Percentiles rank a stretch among this genome's conserved stretches.
These are phyloP conservation scores for Aurantiochytrium sp. DNA, from an alignment of 108 stramenopile genomes.

Conservation along the genomic window DNA sequence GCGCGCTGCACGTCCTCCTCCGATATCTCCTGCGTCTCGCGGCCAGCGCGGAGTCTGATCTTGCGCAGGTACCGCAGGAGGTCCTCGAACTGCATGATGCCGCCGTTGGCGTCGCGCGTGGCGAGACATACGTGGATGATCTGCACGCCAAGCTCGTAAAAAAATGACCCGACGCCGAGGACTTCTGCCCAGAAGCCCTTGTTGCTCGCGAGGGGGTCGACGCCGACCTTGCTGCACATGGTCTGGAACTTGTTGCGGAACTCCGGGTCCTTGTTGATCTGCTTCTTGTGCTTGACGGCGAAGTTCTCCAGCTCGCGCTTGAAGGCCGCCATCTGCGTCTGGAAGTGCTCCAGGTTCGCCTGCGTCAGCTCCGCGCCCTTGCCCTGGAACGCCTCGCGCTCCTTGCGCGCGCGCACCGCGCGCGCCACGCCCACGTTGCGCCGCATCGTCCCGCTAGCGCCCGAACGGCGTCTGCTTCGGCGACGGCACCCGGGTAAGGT, in stretches of 20 bases:
- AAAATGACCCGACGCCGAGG: constrained; percentile 84
- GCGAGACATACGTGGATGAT: constrained; percentile 87
- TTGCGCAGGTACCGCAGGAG: not conserved
- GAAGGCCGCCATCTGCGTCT: constrained; percentile 44
- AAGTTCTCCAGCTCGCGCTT: constrained; percentile 60
- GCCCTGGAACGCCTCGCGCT: not conserved
- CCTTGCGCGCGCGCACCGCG: not conserved
- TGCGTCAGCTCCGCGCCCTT: not conserved
- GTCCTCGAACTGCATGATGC: constrained; percentile 68
- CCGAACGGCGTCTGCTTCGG: too few relatives aligned
- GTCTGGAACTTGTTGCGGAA: constrained; percentile 87
- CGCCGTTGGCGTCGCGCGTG: constrained; percentile 82
- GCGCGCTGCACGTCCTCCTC: constrained; percentile 24
- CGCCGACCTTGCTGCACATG: constrained; percentile 82
- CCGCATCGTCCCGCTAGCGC: not conserved
- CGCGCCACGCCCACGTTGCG: constrained; percentile 20
- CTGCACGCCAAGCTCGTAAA: constrained; percentile 96
- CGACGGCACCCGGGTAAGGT: too few relatives aligned
- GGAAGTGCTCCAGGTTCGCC: not conserved
- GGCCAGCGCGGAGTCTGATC: not conserved
- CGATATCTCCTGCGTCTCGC: not conserved
- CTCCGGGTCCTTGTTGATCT: constrained; percentile 76
- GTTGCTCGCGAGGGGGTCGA: constrained; percentile 69
- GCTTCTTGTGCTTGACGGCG: constrained; percentile 79
- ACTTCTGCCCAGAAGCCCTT: constrained; percentile 66